A percentile compares a stretch with the other conserved stretches of the same genome.
These are phyloP conservation scores for Erythrobasidium hasegawianum DNA, from an alignment of 1,284 basidiomycete genomes.

Conservation along the genomic window DNA sequence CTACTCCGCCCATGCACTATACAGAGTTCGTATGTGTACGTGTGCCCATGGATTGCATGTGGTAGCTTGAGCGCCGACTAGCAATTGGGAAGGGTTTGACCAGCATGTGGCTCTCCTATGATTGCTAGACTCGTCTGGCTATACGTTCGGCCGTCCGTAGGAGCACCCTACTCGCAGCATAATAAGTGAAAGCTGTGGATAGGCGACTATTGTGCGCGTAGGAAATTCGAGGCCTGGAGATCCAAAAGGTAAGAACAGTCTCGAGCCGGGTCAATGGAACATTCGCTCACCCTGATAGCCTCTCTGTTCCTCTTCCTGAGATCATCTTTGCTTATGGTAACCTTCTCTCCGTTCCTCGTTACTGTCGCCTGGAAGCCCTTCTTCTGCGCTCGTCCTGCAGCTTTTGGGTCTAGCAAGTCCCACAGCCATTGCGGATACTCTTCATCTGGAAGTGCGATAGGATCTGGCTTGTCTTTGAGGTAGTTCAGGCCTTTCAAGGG, in stretches of 20 bases:
- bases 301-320: slow-evolving; percentile 62
- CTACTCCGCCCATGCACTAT: no score
- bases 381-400: slow-evolving; percentile 45
- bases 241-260: neutral
- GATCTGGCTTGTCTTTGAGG: slow-evolving; percentile 74
- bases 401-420: slow-evolving; percentile 57
- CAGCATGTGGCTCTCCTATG: no score
- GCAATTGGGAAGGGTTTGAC: no score
- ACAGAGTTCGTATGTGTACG: no score
- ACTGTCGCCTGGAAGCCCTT: slow-evolving; percentile 63
- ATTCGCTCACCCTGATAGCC: slow-evolving; percentile 64
- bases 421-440: slow-evolving; percentile 89
- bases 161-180: no score
- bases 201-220: slow-evolving; percentile 26
- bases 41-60: no score
- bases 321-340: slow-evolving; percentile 51
- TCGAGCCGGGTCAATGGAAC: neutral
- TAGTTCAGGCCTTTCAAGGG: slow-evolving; percentile 72
- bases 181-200: no score
- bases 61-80: no score
- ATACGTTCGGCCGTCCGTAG: no score
- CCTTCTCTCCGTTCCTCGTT: slow-evolving; percentile 64
- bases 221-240: slow-evolving; percentile 20
- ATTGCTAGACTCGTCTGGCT: no score
- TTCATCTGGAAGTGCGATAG: slow-evolving; percentile 73